Evolutionary conservation across 208 protist genomes (phyloP).

Genomic region (Leptomonas pyrrhocoris): DNA sequence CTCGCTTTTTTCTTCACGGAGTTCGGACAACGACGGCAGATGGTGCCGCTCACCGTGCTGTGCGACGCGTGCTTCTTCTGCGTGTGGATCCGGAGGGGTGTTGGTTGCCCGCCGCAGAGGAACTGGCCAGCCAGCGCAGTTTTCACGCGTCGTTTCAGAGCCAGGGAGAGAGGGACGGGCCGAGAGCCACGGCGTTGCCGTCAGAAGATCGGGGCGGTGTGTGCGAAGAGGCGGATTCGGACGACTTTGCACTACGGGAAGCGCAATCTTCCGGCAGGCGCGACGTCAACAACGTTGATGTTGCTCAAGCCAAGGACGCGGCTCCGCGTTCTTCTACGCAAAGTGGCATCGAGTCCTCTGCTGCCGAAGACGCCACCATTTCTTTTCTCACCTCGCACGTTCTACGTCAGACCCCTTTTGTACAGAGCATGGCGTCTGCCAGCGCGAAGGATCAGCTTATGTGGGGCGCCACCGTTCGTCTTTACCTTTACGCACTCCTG

Average conservation of each 20-base stretch:
- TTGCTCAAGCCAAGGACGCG: neutral
- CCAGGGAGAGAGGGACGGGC: neutral
- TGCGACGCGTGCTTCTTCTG: slow-evolving; percentile 53
- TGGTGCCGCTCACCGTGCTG: neutral
- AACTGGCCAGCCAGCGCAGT: slow-evolving; percentile 30
- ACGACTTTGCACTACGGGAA: slow-evolving; percentile 15
- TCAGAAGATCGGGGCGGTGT: neutral
- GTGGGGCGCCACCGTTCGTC: slow-evolving; percentile 37
- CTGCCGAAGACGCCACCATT: slow-evolving; percentile 7
- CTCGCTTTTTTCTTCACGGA: slow-evolving; percentile 25
- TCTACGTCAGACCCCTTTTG: slow-evolving; percentile 3
- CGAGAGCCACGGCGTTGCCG: neutral
- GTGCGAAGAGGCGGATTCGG: neutral
- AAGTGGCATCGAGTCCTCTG: neutral
- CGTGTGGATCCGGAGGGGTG: slow-evolving; percentile 57
- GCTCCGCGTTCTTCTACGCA: neutral
- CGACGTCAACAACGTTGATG: neutral
- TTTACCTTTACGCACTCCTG: slow-evolving; percentile 52
- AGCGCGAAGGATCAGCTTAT: neutral
- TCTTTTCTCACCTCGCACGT: slow-evolving; percentile 15
- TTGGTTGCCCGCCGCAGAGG: slow-evolving; percentile 49
- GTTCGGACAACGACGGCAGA: neutral
- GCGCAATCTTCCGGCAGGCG: slow-evolving; percentile 12
- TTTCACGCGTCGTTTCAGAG: slow-evolving; percentile 33
- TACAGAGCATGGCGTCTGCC: neutral